Base-by-base conservation (phyloP, 179 eudicot genomes). In the Beta macrorhiza region DNA sequence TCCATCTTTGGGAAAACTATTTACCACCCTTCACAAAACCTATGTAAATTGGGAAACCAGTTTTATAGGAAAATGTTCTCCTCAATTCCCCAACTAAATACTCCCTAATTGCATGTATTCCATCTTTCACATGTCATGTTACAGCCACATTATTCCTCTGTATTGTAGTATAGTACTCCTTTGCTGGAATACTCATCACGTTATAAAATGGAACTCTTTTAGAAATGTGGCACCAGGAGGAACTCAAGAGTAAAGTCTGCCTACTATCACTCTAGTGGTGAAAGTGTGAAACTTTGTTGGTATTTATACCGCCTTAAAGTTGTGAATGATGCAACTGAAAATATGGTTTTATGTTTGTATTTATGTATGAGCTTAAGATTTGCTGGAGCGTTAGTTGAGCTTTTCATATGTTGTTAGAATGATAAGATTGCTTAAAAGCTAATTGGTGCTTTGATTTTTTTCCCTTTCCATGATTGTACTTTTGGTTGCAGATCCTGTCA, bases 401-500 rank as follows among this genome's bases (percentile, higher is more conserved):
- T 25, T 29, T 77, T 49, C 7, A 22, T 11, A 58, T 32, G 16
- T 25, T 29, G 22, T 19, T 53, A 68, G 37, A 52, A 10, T 78
- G 67, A 32, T 37, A 12, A 53, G 51, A 53, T 53, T 16, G 29
- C 55, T 32, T 25, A 12, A 63, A 65, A 37, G 74, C 12, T 67
- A 57, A 29, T 75, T 75, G 42, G 15, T 75, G 49, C 77, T 81
- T 52, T 8, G 17, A 5, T 42, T 58, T 13, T 32, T 56, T 57
- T 80, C 78, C 45, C 44, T 15, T 25, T 2, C 67, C 61, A 55
- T 56, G 14, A 42, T 47, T 37, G 51, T 64, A 20, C 57, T 55
- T 83, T 74, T 79, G 56, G 56, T 72, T 84, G 79, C 83, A 90
- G 92, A 87, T 87, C 80, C 72, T 76, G 80, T 74, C 67, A 76